phyloP scores from a whole-genome alignment of 2,329 filamentous ascomycete genomes.

The Calonectria hawksworthii region DNA sequence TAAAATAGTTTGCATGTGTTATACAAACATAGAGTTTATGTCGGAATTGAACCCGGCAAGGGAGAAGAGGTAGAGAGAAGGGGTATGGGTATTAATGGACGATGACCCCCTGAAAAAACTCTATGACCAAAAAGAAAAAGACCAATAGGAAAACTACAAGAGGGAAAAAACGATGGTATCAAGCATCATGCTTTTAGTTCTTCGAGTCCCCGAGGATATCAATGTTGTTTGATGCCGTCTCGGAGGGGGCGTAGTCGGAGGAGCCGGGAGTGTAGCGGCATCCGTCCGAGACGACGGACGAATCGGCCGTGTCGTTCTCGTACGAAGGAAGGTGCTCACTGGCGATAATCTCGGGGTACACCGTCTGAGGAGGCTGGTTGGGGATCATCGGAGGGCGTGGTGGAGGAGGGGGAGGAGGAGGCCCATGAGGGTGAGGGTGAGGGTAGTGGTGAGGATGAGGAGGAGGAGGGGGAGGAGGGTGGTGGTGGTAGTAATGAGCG shows the following conservation, averaged over 20 bases:
- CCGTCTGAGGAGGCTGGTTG: conserved; percentile 33
- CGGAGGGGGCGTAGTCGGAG: conserved; percentile 42
- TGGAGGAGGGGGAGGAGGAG: conserved; percentile 15
- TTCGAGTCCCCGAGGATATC: conserved; percentile 44
- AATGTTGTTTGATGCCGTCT: conserved; percentile 35
- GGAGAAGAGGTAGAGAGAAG: not conserved
- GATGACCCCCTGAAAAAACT: conserved; percentile 27
- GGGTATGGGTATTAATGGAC: conserved; percentile 24
- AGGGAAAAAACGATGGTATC: not conserved
- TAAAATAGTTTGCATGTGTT: conserved; percentile 26
- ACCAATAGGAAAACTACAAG: conserved; percentile 17
- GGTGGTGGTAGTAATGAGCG: conserved; percentile 22
- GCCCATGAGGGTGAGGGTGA: conserved; percentile 22
- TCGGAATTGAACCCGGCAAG: not conserved
- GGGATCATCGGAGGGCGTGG: conserved; percentile 35
- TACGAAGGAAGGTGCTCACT: conserved; percentile 60
- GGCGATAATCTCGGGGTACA: conserved; percentile 37
- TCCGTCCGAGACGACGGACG: conserved; percentile 59
- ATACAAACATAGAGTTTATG: not conserved
- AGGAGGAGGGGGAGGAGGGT: conserved; percentile 25
- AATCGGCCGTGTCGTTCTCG: conserved; percentile 49
- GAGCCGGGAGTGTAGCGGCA: conserved; percentile 56
- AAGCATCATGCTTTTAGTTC: conserved; percentile 26
- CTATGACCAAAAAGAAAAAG: conserved; percentile 24
- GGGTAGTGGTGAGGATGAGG: conserved; percentile 16